Base-by-base conservation (phyloP, 192 early-diverging fungal genomes). In the Coemansia sp. region DNA sequence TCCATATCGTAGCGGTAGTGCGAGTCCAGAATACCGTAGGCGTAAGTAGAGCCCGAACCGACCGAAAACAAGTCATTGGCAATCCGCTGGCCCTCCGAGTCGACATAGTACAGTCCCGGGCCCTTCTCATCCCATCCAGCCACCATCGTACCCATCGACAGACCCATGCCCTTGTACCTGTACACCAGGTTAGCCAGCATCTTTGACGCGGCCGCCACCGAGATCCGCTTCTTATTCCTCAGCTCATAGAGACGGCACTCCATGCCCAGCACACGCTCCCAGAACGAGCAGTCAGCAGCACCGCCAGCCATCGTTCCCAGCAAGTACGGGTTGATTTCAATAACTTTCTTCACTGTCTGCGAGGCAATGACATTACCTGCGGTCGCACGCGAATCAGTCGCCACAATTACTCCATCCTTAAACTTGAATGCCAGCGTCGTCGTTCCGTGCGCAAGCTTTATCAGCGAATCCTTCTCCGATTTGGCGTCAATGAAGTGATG, bases 121-220 rank as follows among this genome's bases (percentile, higher is more conserved):
- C 96, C 97, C 52, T 68, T 80, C 87, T 92, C 84, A 70, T 99
- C 97, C 97, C 97, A 99, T 63, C 98, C 98, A 57, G 93, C 91
- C 43, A 99, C 88, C 98, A 99, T 99, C 27, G 97, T 98, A 36
- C 98, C 98, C 98, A 99, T 99, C 24, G 96, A 97, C 68, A 99
- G 79, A 12, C 96, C 98, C 94, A 98, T 98, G 69, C 98, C 96
- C 78, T 97, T 99, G 90, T 98, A 99, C 57, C 91, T 80, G 75
- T 95, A 96, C 8, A 99, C 96, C 90, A 98, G 94, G 87, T 99
- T 99, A 64, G 90, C 89, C 63, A 99, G 78, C 51, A 99, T 79
- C 84, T 99, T 99, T 40, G 96, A 98, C 10, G 98, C 98, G 1
- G 96, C 98, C 20, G 96, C 94, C 31, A 98, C 97, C 22, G 96